Conservation (phyloP, 495 filamentous ascomycete species). For the Annulohypoxylon maeteangense region DNA sequence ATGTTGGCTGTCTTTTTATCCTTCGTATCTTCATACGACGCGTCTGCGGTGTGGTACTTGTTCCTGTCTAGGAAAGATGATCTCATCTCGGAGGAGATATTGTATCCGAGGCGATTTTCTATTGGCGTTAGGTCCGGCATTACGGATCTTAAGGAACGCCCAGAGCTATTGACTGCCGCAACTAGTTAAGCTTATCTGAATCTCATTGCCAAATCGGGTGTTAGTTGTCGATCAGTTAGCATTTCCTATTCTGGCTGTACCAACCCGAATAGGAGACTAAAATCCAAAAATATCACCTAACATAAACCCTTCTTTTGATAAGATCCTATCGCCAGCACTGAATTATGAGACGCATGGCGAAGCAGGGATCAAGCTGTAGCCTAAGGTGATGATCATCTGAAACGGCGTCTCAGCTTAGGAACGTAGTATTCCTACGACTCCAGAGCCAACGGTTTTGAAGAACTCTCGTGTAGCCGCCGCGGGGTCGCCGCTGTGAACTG, state of each 20-base stretch:
- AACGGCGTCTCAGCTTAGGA: conserved; percentile 4
- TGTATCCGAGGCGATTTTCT: not conserved
- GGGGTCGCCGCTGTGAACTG: not conserved
- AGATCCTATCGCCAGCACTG: conserved; percentile 2
- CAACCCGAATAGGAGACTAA: not conserved
- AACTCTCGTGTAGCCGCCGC: not conserved
- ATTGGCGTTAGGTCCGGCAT: not conserved
- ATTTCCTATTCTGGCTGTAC: not conserved
- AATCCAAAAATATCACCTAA: conserved; percentile 6
- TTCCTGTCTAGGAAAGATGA: not conserved
- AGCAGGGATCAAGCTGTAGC: conserved; percentile 1
- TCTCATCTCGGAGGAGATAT: not conserved
- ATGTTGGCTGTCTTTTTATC: not conserved
- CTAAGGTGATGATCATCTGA: conserved; percentile 3
- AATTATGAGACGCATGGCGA: conserved; percentile 9
- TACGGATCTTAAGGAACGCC: not conserved
- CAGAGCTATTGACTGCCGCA: not conserved
- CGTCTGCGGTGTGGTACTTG: not conserved
- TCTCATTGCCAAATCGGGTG: conserved; percentile 7
- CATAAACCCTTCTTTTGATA: not conserved
- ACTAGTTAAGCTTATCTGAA: conserved; percentile 3
- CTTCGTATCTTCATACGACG: not conserved
- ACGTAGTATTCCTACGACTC: conserved; percentile 1
- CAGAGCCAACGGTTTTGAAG: not conserved
- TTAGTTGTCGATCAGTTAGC: not conserved